phyloP scores from a whole-genome alignment of 192 early-diverging fungal species.

The Pilaira anomala region DNA sequence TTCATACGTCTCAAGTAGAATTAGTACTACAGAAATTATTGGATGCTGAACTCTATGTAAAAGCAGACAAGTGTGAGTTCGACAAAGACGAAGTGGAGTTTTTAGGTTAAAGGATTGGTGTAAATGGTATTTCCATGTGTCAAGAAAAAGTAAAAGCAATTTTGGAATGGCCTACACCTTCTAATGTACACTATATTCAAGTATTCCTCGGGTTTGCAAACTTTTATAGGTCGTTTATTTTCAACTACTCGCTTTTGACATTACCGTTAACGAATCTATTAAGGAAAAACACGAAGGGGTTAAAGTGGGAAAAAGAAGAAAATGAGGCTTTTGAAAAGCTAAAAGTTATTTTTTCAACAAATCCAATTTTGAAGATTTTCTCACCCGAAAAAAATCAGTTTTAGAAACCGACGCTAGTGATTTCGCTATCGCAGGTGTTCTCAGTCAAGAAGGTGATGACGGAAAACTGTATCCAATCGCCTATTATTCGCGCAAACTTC shows the following conservation, averaged over 20 bases:
- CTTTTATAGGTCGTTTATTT: conserved; percentile 29
- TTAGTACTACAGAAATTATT: conserved; percentile 9
- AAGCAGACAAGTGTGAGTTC: conserved; percentile 21
- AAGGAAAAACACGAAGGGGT: neutral
- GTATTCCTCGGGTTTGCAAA: too few relatives aligned
- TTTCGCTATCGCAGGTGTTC: conserved; percentile 12
- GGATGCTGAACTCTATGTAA: neutral
- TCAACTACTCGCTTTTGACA: conserved; percentile 5
- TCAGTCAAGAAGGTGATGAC: conserved; percentile 5
- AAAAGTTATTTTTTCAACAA: neutral
- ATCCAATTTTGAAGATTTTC: conserved; percentile 1
- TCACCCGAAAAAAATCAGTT: conserved; percentile 11
- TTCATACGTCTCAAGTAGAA: conserved; percentile 22
- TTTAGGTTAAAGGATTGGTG: conserved; percentile 16
- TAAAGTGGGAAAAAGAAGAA: neutral
- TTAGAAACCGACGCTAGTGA: too few relatives aligned
- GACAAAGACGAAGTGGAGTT: neutral
- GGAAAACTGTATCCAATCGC: conserved; percentile 34
- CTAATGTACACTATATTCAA: conserved; percentile 18
- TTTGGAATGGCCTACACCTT: conserved; percentile 18
- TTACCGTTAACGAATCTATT: conserved; percentile 21
- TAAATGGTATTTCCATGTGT: neutral
- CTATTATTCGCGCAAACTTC: conserved; percentile 23
- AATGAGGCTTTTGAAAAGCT: neutral
- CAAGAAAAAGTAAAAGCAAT: conserved; percentile 24